Percentiles rank a stretch among this genome's conserved stretches.
These are phyloP conservation scores for Posidonia australis DNA, from an alignment of 106 monocot genomes.

Conservation along the genomic window DNA sequence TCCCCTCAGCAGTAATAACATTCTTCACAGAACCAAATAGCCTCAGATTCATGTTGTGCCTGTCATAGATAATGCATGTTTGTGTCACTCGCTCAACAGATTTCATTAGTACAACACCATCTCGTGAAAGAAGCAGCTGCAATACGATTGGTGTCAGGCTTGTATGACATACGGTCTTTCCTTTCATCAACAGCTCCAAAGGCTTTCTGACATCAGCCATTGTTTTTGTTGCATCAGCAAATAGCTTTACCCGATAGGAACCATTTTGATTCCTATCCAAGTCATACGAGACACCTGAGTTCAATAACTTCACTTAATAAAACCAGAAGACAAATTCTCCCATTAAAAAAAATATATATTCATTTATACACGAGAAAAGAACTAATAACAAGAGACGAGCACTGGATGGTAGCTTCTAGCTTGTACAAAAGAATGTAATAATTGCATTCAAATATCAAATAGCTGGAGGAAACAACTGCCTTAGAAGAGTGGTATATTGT, in stretches of 20 bases:
- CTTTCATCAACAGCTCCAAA: conserved; percentile 59
- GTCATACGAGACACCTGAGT: conserved; percentile 18
- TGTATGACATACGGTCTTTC: conserved; percentile 49
- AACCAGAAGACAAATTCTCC: not conserved
- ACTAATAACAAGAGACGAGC: not conserved
- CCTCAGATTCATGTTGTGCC: conserved; percentile 38
- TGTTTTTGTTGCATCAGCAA: conserved; percentile 59
- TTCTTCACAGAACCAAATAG: conserved; percentile 42
- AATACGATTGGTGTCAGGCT: conserved; percentile 26
- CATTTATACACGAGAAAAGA: not conserved
- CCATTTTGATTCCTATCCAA: conserved; percentile 39
- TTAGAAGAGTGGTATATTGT: too few relatives aligned
- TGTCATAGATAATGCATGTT: conserved; percentile 59
- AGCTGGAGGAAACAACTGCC: too few relatives aligned
- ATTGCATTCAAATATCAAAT: too few relatives aligned
- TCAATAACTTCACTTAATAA: not conserved
- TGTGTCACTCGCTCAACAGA: conserved; percentile 52
- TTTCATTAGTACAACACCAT: conserved; percentile 41
- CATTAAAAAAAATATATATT: not conserved
- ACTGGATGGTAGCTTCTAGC: not conserved
- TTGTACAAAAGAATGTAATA: too few relatives aligned
- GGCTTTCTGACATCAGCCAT: conserved; percentile 71
- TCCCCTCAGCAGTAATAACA: conserved; percentile 39
- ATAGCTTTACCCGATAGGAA: conserved; percentile 37
- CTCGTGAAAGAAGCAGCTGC: conserved; percentile 41